Conservation (phyloP, 1,139 yeast species). For the Yamadazyma siamensis region DNA sequence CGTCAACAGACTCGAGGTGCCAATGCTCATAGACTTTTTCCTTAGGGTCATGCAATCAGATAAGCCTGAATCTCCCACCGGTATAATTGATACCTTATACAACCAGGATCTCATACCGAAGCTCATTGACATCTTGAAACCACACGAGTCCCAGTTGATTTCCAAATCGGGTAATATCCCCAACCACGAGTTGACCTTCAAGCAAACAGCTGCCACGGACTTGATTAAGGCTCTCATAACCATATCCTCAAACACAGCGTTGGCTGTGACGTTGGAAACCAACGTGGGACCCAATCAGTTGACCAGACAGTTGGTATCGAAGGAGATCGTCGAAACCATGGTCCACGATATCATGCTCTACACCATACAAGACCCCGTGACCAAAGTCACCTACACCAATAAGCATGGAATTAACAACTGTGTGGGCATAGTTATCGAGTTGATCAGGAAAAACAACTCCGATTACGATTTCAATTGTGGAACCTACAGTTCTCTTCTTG, state of each 20-base stretch:
- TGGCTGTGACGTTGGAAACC: slow-evolving; percentile 45
- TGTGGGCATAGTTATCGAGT: slow-evolving; percentile 46
- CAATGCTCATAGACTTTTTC: slow-evolving; percentile 55
- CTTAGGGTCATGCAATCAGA: slow-evolving; percentile 62
- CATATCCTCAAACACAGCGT: slow-evolving; percentile 70
- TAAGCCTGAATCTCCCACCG: slow-evolving; percentile 62
- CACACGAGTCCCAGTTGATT: slow-evolving; percentile 36
- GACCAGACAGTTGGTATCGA: slow-evolving; percentile 44
- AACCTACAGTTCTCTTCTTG: slow-evolving; percentile 32
- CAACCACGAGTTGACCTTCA: slow-evolving; percentile 45
- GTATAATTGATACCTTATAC: slow-evolving; percentile 52
- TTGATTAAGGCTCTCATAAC: slow-evolving; percentile 91
- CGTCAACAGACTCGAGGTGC: slow-evolving; percentile 53
- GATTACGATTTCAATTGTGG: slow-evolving; percentile 49
- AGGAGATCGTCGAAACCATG: slow-evolving; percentile 31
- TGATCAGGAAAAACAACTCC: slow-evolving; percentile 45
- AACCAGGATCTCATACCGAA: slow-evolving; percentile 52
- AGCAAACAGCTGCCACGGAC: slow-evolving; percentile 93
- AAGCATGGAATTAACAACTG: slow-evolving; percentile 48
- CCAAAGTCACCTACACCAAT: slow-evolving; percentile 24
- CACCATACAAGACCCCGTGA: slow-evolving; percentile 14
- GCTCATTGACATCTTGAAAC: slow-evolving; percentile 48
- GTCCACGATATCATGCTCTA: slow-evolving; percentile 41
- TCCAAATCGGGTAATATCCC: slow-evolving; percentile 18
- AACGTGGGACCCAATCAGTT: slow-evolving; percentile 48